Base-by-base conservation (phyloP, 306 rosid genomes). In the Vigna radiata region DNA sequence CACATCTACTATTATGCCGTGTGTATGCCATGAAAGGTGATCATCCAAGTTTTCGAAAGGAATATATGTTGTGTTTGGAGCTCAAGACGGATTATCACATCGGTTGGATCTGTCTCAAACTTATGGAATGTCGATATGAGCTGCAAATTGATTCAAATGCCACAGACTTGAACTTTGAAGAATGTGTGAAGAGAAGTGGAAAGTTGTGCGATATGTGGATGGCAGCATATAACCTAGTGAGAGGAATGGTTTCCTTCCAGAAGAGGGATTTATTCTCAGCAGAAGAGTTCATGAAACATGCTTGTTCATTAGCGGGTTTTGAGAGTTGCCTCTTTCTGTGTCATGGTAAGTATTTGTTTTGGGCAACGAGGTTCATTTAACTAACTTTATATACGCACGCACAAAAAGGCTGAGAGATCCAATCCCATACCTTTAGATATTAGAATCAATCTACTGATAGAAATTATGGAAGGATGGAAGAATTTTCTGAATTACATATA, bases 41-140 rank as follows among this genome's bases (percentile, higher is more conserved):
- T 87, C 64, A 16, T 69, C 69, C 53, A 41, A 92, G 82, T 86
- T 83, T 87, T 61, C 85, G 73, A 70, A 83, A 67, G 75, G 95
- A 94, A 85, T 88, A 88, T 75, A 13, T 48, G 7, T 83, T 58
- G 77, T 94, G 98, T 81, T 77, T 90, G 89, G 91, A 90, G 80
- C 91, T 90, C 76, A 82, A 82, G 84, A 90, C 97, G 41, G 88
- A 87, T 79, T 85, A 69, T 72, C 86, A 82, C 74, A 80, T 94
- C 75, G 98, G 97, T 80, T 94, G 91, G 97, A 85, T 89, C 56
- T 94, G 88, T 87, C 98, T 94, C 68, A 94, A 90, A 77, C 81
- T 88, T 58, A 68, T 94, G 73, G 96, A 86, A 82, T 88, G 86
- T 61, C 89, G 47, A 52, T 86, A 73, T 67, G 72, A 77, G 50